Evolutionary conservation across 768 basidiomycete genomes (phyloP).

Genomic region (Gymnopilus dilepis): DNA sequence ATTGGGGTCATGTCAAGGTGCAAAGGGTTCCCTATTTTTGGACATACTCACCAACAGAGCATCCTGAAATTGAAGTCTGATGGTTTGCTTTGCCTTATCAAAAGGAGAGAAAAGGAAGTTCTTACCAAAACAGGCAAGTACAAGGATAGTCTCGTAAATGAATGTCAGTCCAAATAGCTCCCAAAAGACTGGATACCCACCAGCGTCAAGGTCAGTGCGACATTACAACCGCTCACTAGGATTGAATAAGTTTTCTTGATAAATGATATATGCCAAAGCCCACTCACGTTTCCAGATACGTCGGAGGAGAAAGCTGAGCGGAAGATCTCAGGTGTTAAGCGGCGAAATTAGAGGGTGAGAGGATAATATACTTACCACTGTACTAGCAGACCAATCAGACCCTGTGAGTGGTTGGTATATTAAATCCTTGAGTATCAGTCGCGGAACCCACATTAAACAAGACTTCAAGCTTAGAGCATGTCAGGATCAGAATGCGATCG

Average conservation of each 20-base stretch:
- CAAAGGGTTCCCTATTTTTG: conserved; percentile 3
- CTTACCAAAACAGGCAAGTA: conserved; percentile 57
- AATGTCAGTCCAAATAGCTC: background rate
- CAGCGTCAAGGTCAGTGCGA: conserved; percentile 44
- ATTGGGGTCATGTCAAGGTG: background rate
- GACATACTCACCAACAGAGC: conserved; percentile 44
- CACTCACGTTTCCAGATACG: conserved; percentile 50
- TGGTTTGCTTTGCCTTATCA: background rate
- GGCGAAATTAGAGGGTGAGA: background rate
- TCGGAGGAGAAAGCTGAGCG: conserved; percentile 44
- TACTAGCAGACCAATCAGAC: conserved; percentile 58
- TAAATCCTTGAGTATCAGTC: background rate
- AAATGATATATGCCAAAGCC: background rate
- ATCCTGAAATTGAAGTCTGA: conserved; percentile 31
- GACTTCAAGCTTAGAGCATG: conserved; percentile 52
- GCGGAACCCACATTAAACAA: conserved; percentile 53
- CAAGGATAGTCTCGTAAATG: conserved; percentile 41
- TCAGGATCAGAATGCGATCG: background rate
- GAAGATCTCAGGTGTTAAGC: background rate
- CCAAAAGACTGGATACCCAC: conserved; percentile 37
- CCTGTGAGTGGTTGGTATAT: conserved; percentile 35
- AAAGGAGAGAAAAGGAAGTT: conserved; percentile 2
- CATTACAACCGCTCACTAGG: conserved; percentile 56
- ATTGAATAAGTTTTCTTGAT: background rate
- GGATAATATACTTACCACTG: conserved; percentile 45